Conservation (phyloP, 352 stramenopile genomes). For the Pythium rhizo-oryzae region DNA sequence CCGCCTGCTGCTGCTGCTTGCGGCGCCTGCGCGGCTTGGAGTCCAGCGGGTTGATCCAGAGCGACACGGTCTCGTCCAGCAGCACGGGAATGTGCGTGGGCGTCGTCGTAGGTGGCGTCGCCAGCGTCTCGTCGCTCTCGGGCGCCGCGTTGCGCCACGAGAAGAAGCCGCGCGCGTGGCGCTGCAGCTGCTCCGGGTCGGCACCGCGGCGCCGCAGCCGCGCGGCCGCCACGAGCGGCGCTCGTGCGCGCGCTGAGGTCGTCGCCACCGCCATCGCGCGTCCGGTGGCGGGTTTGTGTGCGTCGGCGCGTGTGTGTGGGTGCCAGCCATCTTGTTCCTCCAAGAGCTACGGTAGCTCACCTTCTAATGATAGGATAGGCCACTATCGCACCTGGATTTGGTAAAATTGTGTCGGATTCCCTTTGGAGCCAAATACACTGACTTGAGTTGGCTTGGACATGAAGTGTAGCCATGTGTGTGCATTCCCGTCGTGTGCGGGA, state of each 20-base stretch:
- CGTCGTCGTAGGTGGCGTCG: background rate
- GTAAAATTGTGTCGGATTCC: no score
- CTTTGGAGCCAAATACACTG: no score
- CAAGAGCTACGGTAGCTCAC: no score
- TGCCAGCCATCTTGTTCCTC: slow-evolving; percentile 1
- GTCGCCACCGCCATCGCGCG: background rate
- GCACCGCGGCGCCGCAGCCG: slow-evolving; percentile 8
- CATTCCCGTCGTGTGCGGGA: no score
- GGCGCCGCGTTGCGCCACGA: slow-evolving; percentile 17
- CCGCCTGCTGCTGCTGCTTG: background rate
- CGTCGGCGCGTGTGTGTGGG: background rate
- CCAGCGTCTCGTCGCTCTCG: background rate
- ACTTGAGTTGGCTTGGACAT: no score
- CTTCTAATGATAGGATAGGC: no score
- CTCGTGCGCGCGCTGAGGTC: background rate
- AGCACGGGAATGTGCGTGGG: slow-evolving; percentile 62
- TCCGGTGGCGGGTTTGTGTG: no score
- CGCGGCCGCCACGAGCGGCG: slow-evolving; percentile 6
- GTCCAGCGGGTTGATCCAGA: slow-evolving; percentile 25
- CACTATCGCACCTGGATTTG: no score
- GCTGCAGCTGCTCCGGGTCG: background rate
- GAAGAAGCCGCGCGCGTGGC: slow-evolving; percentile 18
- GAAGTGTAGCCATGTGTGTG: no score
- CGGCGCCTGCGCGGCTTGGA: slow-evolving; percentile 12
- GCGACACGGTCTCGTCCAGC: slow-evolving; percentile 51